Evolutionary conservation across 1,284 basidiomycete species (phyloP), one percentile per base, ranked within the genome.

Genomic region (Irpex rosettiformis): DNA sequence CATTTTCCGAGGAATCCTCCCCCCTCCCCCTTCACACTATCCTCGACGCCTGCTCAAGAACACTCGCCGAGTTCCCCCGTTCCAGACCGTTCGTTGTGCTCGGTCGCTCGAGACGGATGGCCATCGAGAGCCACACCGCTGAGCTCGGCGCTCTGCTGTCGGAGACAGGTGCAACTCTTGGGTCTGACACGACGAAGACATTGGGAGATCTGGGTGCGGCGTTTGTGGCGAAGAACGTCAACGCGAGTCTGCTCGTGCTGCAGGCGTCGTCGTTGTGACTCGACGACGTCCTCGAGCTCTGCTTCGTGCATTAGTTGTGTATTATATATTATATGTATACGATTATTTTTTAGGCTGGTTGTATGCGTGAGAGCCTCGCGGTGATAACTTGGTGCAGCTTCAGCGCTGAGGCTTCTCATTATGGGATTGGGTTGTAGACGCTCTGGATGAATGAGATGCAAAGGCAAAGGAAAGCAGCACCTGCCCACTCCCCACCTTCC

Each of bases 61-160:
- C 69, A 58, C 30, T 63, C 62, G 43, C 60, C 27, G 59, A 54
- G 57, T 62, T 22, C 66, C 66, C 54, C 69, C 70, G 62, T 24
- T 67, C 61, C 52, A 75, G 79, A 13, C 73, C 90, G 40, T 76
- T 93, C 42, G 79, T 91, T 8, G 72, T 92, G 13, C 70, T 78
- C n/a, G 93, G 93, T 1, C 81, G 94, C 1, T 92, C 91, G 24
- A 78, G 93, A 56, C 77, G 89, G 54, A 77, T 91, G 73, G 81
- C 84, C 3, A 73, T 81, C 1, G 80, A 84, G 62, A 79, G 77
- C 16, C 79, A 88, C 60, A 63, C 69, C 16, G 65, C 65, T 1
- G 94, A 96, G 73, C 33, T 61, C 47, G 60, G 53, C 21, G 25
- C 27, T 54, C 55, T 65, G 45, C 60, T 62, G 33, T 25, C 54